Base-by-base conservation (phyloP, 345 rosid species). In the Citrus reticulata region DNA sequence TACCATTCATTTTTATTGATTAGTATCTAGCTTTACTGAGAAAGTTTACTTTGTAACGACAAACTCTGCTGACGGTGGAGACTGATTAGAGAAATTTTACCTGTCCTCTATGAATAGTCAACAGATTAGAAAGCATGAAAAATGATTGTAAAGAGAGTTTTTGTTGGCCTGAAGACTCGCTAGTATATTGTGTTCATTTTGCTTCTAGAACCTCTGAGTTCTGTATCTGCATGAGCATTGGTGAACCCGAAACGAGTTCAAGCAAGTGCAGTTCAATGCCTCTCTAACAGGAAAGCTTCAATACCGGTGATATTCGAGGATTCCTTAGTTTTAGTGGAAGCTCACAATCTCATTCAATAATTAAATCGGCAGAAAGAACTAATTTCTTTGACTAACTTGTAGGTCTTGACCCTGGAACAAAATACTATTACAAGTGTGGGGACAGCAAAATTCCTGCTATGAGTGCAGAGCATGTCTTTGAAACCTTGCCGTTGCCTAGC, bases 361-460 rank as follows among this genome's bases (percentile, higher is more conserved):
- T 25, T 35, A 19, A 5, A 35, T 58, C 9, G n/a, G 55, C 22
- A 20, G 35, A 32, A 27, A 74, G 57, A 9, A 71, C 46, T 34
- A 13, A 46, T 58, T 30, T 46, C 24, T 4, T 64, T 67, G 27
- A 42, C 71, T 65, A n/a, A 42, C 27, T 65, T 75, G 77, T 84
- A 95, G 97, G 86, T 82, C 91, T 95, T 76, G 88, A 91, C 79
- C 90, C 90, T 58, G 90, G 72, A 62, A 83, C 83, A 1, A 91
- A 81, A 75, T 95, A 93, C 66, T 92, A 82, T 79, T 93, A 85
- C 42, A 89, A 70, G 81, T 95, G 97, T 25, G 97, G 98, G 4
- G 97, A 93, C 80, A 88, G 94, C 83, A 87, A 90, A 67, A 27
- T 87, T 67, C 85, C 91, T n/a, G 97, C 97, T 37, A 86, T 92